These are phyloP conservation scores for Kockiozyma suomiensis DNA, from an alignment of 805 yeast species.

Conservation along the genomic window DNA sequence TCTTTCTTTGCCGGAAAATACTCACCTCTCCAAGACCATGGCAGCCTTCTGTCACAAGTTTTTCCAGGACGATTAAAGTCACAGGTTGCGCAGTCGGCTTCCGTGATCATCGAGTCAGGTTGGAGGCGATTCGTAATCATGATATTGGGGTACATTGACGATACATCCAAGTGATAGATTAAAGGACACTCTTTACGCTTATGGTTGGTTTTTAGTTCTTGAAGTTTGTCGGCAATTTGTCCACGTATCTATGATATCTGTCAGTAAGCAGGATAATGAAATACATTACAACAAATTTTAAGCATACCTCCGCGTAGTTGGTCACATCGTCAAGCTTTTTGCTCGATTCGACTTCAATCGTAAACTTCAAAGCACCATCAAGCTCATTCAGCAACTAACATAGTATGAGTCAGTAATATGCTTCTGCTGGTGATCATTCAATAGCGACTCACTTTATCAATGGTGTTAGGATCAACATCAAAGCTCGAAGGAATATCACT, in stretches of 20 bases:
- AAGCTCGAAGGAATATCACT: constrained; percentile 80
- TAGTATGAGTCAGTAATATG: not conserved
- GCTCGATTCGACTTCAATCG: constrained; percentile 78
- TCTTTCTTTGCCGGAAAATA: constrained; percentile 86
- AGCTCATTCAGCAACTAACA: constrained; percentile 59
- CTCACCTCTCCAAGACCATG: constrained; percentile 99
- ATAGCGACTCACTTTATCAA: constrained; percentile 57
- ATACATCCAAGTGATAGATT: constrained; percentile 97
- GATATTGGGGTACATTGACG: constrained; percentile 98
- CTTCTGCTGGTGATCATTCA: not conserved
- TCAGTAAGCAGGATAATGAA: too few species aligned
- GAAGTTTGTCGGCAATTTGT: constrained; percentile 56
- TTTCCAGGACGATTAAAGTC: constrained; percentile 96
- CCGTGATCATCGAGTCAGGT: constrained; percentile 96
- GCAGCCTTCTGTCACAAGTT: constrained; percentile 82
- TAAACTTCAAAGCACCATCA: constrained; percentile 75
- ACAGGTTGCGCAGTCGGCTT: constrained; percentile 95
- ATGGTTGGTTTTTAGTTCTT: constrained; percentile 64
- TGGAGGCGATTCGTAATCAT: constrained; percentile 97
- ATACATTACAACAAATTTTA: too few species aligned
- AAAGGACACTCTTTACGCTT: constrained; percentile 75
- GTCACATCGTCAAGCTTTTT: constrained; percentile 73
- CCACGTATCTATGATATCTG: constrained; percentile 38
- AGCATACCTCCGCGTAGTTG: constrained; percentile 72
- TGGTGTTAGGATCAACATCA: constrained; percentile 74